phyloP scores from a whole-genome alignment of 345 rosid species.

The Zanthoxylum bungeanum region DNA sequence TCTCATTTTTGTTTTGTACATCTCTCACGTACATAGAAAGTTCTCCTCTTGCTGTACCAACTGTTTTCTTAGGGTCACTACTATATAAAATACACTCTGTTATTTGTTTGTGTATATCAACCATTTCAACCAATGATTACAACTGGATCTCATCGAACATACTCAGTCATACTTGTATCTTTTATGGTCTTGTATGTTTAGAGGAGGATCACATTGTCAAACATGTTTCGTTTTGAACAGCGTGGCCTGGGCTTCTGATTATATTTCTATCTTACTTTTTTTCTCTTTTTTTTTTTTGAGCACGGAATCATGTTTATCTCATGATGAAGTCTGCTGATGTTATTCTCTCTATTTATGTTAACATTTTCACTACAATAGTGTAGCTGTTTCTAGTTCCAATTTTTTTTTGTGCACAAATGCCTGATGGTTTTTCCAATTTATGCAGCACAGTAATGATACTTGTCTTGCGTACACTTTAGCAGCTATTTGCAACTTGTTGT shows the following conservation, averaged over 20 bases:
- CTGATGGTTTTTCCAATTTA: slow-evolving; percentile 22
- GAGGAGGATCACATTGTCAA: background rate
- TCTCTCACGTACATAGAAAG: background rate
- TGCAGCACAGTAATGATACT: slow-evolving; percentile 87
- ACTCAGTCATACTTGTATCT: background rate
- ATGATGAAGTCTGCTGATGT: slow-evolving; percentile 5
- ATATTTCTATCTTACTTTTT: too few relatives aligned
- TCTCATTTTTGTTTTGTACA: background rate
- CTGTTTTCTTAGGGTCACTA: too few relatives aligned
- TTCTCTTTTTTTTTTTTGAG: background rate
- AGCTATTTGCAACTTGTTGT: slow-evolving; percentile 84
- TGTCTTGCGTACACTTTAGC: slow-evolving; percentile 95
- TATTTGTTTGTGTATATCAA: too few relatives aligned
- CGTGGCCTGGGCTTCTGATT: background rate
- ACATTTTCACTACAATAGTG: background rate
- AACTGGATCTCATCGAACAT: too few relatives aligned
- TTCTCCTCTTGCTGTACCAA: background rate
- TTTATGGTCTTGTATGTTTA: background rate
- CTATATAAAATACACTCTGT: too few relatives aligned
- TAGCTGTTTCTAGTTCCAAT: background rate
- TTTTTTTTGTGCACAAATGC: background rate
- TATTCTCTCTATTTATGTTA: background rate
- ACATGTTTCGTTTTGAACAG: background rate
- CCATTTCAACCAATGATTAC: too few relatives aligned
- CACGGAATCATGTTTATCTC: background rate